Conservation (phyloP, 768 basidiomycete species). For the Termitomyces sp. region DNA sequence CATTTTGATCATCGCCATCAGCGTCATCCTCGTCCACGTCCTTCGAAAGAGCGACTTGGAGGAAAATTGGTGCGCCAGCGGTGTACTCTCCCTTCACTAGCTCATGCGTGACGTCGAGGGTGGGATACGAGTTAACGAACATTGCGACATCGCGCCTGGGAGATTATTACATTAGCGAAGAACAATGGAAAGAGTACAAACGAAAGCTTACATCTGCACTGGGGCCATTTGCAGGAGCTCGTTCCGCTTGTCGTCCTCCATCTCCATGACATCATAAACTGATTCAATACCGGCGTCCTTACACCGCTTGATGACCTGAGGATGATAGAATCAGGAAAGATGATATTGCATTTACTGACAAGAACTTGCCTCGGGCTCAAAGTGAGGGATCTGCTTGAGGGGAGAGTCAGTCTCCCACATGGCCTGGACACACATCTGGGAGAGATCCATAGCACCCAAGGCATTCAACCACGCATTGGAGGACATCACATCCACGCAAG, state of each 20-base stretch:
- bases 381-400: constrained; percentile 94
- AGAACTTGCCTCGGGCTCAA: constrained; percentile 72
- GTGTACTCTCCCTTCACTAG: constrained; percentile 86
- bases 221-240: constrained; percentile 80
- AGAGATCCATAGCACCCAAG: constrained; percentile 93
- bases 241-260: constrained; percentile 89
- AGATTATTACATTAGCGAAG: constrained; percentile 11
- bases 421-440: constrained; percentile 98
- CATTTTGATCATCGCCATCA: constrained; percentile 55
- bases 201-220: constrained; percentile 73
- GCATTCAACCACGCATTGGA: constrained; percentile 95
- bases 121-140: constrained; percentile 96
- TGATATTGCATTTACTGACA: no score
- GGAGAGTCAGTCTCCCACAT: constrained; percentile 98
- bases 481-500: constrained; percentile 97
- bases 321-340: neutral
- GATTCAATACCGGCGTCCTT: constrained; percentile 77
- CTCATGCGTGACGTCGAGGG: constrained; percentile 85
- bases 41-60: constrained; percentile 74
- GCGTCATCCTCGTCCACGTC: constrained; percentile 80
- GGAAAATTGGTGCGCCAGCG: constrained; percentile 75
- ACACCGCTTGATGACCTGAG: constrained; percentile 77
- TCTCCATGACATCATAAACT: constrained; percentile 97
- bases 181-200: neutral
- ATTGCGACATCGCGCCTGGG: constrained; percentile 90